phyloP scores from a whole-genome alignment of 805 yeast species.

The Komagataella mondaviorum region DNA sequence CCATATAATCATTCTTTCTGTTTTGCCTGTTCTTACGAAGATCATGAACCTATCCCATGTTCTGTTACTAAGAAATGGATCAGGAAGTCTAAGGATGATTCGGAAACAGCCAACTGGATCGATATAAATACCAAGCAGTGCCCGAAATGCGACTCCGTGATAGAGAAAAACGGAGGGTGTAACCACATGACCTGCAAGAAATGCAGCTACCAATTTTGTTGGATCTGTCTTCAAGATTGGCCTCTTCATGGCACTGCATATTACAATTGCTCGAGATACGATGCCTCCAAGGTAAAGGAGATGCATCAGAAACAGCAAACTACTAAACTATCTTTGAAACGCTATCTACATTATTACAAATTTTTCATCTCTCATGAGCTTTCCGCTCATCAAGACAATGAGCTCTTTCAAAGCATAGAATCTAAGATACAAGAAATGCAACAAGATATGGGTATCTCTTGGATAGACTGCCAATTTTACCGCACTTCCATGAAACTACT shows the following conservation, averaged over 20 bases:
- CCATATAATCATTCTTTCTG: constrained; percentile 60
- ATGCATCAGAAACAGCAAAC: constrained; percentile 24
- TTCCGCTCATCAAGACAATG: constrained; percentile 61
- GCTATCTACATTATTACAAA: constrained; percentile 66
- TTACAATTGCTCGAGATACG: constrained; percentile 56
- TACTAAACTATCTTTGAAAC: constrained; percentile 35
- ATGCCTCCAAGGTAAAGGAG: constrained; percentile 25
- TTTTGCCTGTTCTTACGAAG: constrained; percentile 57
- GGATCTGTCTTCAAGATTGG: constrained; percentile 87
- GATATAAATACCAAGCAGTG: constrained; percentile 74
- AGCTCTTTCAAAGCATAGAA: constrained; percentile 50
- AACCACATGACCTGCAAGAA: constrained; percentile 87
- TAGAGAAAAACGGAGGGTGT: constrained; percentile 94
- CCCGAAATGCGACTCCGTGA: constrained; percentile 65
- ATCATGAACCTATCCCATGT: constrained; percentile 84
- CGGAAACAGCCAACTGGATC: constrained; percentile 84
- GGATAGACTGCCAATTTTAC: constrained; percentile 83
- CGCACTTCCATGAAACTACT: constrained; percentile 57
- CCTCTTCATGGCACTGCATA: constrained; percentile 43
- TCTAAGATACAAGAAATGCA: constrained; percentile 52
- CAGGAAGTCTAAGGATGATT: constrained; percentile 69
- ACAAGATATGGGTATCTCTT: constrained; percentile 49
- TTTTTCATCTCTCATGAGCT: constrained; percentile 65
- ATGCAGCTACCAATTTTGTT: constrained; percentile 76
- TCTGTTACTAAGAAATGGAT: constrained; percentile 57